Evolutionary conservation across 2,329 filamentous ascomycete genomes (phyloP).

Genomic region (Hawksworthiomyces lignivorus): DNA sequence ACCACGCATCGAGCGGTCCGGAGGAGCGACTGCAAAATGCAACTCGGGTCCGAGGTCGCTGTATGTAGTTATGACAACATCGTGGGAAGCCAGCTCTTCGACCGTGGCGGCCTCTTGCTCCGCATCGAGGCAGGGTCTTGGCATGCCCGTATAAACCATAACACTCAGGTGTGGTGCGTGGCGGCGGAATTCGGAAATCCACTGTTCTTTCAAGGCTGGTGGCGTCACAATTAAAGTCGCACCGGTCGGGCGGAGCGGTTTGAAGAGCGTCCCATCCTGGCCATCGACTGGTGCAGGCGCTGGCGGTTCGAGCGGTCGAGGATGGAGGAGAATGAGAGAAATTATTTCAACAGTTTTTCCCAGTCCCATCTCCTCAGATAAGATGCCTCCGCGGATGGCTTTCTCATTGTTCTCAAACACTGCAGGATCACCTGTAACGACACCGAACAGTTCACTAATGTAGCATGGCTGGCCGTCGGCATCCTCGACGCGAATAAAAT

Average conservation of each 20-base stretch:
- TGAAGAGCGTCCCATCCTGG: slow-evolving; percentile 31
- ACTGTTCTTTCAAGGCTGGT: slow-evolving; percentile 49
- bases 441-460: slow-evolving; percentile 53
- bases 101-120: slow-evolving; percentile 33
- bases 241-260: slow-evolving; percentile 43
- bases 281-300: slow-evolving; percentile 50
- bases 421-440: slow-evolving; percentile 42
- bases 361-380: slow-evolving; percentile 77
- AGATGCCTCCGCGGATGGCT: slow-evolving; percentile 51
- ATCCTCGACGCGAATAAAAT: slow-evolving; percentile 38
- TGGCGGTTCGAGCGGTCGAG: slow-evolving; percentile 23
- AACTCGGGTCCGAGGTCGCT: slow-evolving; percentile 71
- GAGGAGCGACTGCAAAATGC: slow-evolving; percentile 63
- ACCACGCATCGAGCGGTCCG: slow-evolving; percentile 59
- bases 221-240: slow-evolving; percentile 58
- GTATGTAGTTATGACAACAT: slow-evolving; percentile 59
- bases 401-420: slow-evolving; percentile 35
- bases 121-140: slow-evolving; percentile 26
- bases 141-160: slow-evolving; percentile 47
- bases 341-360: slow-evolving; percentile 75
- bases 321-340: slow-evolving; percentile 59
- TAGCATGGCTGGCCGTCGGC: slow-evolving; percentile 29
- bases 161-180: slow-evolving; percentile 52
- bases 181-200: slow-evolving; percentile 50
- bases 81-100: slow-evolving; percentile 39